Conservation (phyloP, 345 rosid genomes). For the Gossypium thurberi region DNA sequence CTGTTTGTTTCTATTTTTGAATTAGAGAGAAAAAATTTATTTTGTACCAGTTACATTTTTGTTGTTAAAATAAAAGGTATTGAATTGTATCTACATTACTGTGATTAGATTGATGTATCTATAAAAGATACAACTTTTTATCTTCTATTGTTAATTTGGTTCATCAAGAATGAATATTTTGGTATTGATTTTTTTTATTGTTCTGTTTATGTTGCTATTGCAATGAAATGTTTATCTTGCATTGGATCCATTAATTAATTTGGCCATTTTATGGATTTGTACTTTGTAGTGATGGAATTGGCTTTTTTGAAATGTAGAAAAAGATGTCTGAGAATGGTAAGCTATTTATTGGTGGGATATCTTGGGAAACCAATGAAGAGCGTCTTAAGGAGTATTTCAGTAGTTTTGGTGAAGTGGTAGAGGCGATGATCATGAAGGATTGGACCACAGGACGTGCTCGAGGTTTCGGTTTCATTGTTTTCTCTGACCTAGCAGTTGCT, state of each 20-base stretch:
- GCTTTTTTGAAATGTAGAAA: neutral
- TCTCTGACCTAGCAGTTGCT: slow-evolving; percentile 52
- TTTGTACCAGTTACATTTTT: slow-evolving; percentile 27
- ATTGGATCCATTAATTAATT: slow-evolving; percentile 30
- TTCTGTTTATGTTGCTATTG: neutral
- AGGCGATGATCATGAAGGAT: slow-evolving; percentile 96
- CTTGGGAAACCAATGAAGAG: neutral
- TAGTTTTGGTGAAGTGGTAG: slow-evolving; percentile 83
- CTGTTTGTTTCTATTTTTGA: slow-evolving; percentile 41
- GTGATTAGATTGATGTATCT: slow-evolving; percentile 8
- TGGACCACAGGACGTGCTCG: neutral
- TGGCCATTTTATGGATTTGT: neutral
- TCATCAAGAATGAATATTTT: neutral
- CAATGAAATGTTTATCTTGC: slow-evolving; percentile 8
- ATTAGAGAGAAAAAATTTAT: slow-evolving; percentile 22
- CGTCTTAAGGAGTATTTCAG: slow-evolving; percentile 39
- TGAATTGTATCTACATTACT: slow-evolving; percentile 9
- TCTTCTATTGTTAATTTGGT: slow-evolving; percentile 11
- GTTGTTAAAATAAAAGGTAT: slow-evolving; percentile 36
- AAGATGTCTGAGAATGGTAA: neutral
- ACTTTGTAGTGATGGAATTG: neutral
- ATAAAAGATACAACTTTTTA: slow-evolving; percentile 7
- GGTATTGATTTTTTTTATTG: neutral
- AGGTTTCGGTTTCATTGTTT: neutral
- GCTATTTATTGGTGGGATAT: slow-evolving; percentile 2